Base-by-base conservation (phyloP, 2,329 filamentous ascomycete species). In the Paraconiothyrium sp. region DNA sequence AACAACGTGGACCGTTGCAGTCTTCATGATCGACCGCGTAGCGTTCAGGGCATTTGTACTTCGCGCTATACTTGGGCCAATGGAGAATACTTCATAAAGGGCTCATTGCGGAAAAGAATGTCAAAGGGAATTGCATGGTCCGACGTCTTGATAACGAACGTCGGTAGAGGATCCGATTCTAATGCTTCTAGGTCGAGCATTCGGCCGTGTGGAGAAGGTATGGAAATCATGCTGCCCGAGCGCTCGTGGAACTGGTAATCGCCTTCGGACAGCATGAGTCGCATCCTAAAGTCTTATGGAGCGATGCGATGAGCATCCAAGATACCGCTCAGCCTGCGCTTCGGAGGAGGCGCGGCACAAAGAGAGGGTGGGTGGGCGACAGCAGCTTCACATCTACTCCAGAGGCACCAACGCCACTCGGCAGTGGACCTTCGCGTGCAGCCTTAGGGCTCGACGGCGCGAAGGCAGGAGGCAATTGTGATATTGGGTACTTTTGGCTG, bases 61-160 rank as follows among this genome's bases (percentile, higher is more conserved):
- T 30, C 27, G 6, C 4, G 27, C 27, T 30, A 30, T 4, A 30
- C 2, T 6, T 30, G 27, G 4, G 4, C 6, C 6, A 30, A 30
- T 6, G 27, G 6, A 30, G 27, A 30, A 30, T 30, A 20, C 27
- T 30, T 30, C 27, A 2, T 6, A 30, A 30, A 73, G 0, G 66
- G 60, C 24, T 69, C 65, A 41, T 76, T 76, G 44, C 63, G 63
- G 44, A 68, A 74, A 1, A 68, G 24, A 7, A 74, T 39, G 0
- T 70, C 66, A 22, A 74, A 74, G 0, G 49, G 46, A 1, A 70
- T 55, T 1, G 63, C 61, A 9, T 35, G 39, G 9, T 59, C 41
- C 1, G 60, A 56, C 8, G 63, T 63, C 41, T 51, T 68, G 16
- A 75, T 61, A 24, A 76, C 58, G 55, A 75, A 76, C 0, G 62